Percentiles rank a stretch among this genome's conserved stretches.
Conservation (phyloP, 805 yeast species). For the Kluyveromyces wickerhamii region DNA sequence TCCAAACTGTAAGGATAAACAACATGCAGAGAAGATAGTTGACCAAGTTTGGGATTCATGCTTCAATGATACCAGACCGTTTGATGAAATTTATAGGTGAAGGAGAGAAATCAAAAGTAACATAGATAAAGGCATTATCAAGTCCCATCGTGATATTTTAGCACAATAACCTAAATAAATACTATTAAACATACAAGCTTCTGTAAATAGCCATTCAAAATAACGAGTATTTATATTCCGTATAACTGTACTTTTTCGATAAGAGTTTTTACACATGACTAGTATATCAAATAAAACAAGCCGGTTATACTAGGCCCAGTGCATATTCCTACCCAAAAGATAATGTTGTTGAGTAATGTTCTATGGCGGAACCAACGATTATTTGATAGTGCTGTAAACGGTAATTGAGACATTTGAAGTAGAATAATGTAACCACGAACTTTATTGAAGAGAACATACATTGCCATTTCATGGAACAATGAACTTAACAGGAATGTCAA, state of each 20-base stretch:
- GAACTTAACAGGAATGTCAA: conserved; percentile 76
- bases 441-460: conserved; percentile 78
- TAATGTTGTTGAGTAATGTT: conserved; percentile 61
- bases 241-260: too few relatives aligned
- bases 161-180: too few relatives aligned
- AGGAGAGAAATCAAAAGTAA: too few relatives aligned
- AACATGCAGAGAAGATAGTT: conserved; percentile 72
- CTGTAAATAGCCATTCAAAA: too few relatives aligned
- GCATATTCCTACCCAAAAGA: conserved; percentile 89
- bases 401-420: conserved; percentile 84
- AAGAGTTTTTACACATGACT: too few relatives aligned
- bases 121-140: too few relatives aligned
- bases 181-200: too few relatives aligned
- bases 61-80: conserved; percentile 91
- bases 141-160: too few relatives aligned
- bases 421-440: conserved; percentile 72
- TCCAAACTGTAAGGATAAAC: conserved; percentile 66
- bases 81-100: conserved; percentile 79
- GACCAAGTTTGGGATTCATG: conserved; percentile 89
- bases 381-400: conserved; percentile 59
- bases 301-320: conserved; percentile 87
- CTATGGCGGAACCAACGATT: conserved; percentile 48
- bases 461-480: conserved; percentile 80
- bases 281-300: conserved; percentile 73
- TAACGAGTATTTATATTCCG: too few relatives aligned